Conservation (phyloP, 2,329 filamentous ascomycete genomes). For the Rhexocercosporidium sp. region DNA sequence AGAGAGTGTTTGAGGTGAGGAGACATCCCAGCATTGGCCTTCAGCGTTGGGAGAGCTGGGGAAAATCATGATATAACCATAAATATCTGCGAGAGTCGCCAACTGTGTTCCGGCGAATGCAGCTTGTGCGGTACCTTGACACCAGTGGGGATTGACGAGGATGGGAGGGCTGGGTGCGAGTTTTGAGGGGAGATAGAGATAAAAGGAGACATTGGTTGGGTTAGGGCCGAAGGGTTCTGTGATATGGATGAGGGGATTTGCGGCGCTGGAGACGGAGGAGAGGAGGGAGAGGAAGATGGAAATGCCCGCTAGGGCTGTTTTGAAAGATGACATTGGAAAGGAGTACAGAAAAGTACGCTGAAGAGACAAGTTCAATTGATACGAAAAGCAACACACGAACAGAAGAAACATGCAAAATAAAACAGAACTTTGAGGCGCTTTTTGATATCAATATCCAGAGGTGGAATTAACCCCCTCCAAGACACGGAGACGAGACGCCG, state of each 20-base stretch:
- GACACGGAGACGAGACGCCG: background rate
- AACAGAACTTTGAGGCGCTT: background rate
- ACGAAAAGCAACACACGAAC: background rate
- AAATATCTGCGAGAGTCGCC: constrained; percentile 54
- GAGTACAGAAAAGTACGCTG: no score
- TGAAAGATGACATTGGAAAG: background rate
- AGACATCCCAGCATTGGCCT: constrained; percentile 64
- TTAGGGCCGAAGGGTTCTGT: constrained; percentile 48
- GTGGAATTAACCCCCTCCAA: background rate
- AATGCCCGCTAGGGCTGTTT: background rate
- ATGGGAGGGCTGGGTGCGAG: constrained; percentile 28
- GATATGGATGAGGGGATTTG: constrained; percentile 41
- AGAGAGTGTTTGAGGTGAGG: constrained; percentile 54
- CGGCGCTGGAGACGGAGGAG: constrained; percentile 16
- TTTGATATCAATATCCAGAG: background rate
- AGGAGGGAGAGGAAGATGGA: constrained; percentile 15
- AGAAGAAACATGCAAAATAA: background rate
- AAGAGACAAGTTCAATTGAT: background rate
- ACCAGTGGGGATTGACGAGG: constrained; percentile 33
- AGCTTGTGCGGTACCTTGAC: constrained; percentile 47
- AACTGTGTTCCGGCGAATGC: constrained; percentile 48
- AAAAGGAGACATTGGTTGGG: constrained; percentile 45
- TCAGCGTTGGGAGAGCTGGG: constrained; percentile 54
- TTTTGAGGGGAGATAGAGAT: constrained; percentile 32
- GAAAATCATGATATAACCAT: constrained; percentile 66